phyloP scores from a whole-genome alignment of 2,329 filamentous ascomycete species.

The Cryoendolithus antarcticus region DNA sequence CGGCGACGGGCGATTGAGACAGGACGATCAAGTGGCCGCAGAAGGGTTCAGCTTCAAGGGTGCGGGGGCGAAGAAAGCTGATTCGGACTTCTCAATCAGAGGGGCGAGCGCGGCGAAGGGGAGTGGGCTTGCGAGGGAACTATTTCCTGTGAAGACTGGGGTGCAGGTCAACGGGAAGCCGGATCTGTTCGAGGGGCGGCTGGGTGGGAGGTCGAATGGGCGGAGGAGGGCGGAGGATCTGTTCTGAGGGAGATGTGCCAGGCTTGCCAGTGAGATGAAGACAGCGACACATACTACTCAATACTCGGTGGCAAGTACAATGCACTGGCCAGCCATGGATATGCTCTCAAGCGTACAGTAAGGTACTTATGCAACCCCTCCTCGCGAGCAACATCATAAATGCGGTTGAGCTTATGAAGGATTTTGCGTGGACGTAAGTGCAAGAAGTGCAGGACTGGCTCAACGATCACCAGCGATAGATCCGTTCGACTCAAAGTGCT shows the following conservation, averaged over 20 bases:
- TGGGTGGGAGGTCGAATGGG: conserved; percentile 17
- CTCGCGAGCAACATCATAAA: too few species aligned
- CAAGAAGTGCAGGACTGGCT: too few species aligned
- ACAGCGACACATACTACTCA: too few species aligned
- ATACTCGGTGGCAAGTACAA: too few species aligned
- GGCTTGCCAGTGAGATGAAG: too few species aligned
- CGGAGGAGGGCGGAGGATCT: conserved; percentile 19
- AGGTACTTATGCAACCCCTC: too few species aligned
- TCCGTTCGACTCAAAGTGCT: too few species aligned
- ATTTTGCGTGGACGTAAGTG: too few species aligned
- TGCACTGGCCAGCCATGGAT: too few species aligned
- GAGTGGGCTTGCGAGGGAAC: conserved; percentile 17
- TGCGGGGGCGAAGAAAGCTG: conserved; percentile 10
- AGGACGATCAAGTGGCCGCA: not conserved
- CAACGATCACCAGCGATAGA: too few species aligned
- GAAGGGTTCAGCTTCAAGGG: conserved; percentile 24
- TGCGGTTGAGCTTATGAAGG: too few species aligned
- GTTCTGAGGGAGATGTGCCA: conserved; percentile 5
- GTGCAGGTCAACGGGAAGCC: conserved; percentile 13
- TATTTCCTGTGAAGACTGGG: conserved; percentile 19
- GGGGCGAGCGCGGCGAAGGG: conserved; percentile 16
- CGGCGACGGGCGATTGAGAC: conserved; percentile 3
- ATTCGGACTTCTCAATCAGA: conserved; percentile 15
- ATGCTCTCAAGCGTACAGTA: too few species aligned
- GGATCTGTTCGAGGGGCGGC: conserved; percentile 22